These are phyloP conservation scores for Xylaria hypoxylon DNA, from an alignment of 2,329 filamentous ascomycete species.

Conservation along the genomic window DNA sequence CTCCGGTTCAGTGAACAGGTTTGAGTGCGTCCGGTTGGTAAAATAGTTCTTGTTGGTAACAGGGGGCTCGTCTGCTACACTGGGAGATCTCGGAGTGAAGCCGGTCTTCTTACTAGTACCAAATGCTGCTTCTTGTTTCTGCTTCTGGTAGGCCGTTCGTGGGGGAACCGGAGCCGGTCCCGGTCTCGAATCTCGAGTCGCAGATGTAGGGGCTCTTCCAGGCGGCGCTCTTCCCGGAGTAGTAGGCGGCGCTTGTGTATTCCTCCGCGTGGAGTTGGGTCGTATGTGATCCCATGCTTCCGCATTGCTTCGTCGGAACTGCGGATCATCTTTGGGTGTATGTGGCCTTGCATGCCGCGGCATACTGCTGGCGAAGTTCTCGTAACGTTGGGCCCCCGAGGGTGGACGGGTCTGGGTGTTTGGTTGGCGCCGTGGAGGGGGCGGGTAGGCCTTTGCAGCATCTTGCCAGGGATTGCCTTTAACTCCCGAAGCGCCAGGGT, in stretches of 20 bases:
- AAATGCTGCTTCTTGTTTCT: conserved; percentile 67
- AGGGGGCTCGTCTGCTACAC: conserved; percentile 64
- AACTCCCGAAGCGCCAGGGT: conserved; percentile 64
- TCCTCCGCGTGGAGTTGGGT: conserved; percentile 37
- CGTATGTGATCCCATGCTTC: conserved; percentile 55
- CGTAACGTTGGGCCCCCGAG: conserved; percentile 60
- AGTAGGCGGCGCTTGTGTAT: conserved; percentile 44
- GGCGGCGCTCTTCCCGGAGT: conserved; percentile 45
- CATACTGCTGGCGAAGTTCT: conserved; percentile 43
- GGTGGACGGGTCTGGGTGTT: conserved; percentile 41
- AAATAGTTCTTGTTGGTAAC: conserved; percentile 64
- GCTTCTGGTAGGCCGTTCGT: conserved; percentile 64
- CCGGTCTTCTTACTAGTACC: conserved; percentile 61
- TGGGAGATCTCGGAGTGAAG: conserved; percentile 62
- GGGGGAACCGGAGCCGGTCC: conserved; percentile 56
- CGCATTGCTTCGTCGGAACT: conserved; percentile 47
- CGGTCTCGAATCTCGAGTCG: conserved; percentile 44
- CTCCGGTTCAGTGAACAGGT: conserved; percentile 49
- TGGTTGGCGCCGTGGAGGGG: conserved; percentile 57
- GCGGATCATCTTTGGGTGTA: conserved; percentile 44
- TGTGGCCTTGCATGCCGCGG: conserved; percentile 39
- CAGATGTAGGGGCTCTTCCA: conserved; percentile 47
- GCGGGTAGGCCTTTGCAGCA: conserved; percentile 61
- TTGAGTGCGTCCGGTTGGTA: conserved; percentile 51
- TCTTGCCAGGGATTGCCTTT: conserved; percentile 69